A percentile compares a stretch with the other conserved stretches of the same genome.
phyloP scores from a whole-genome alignment of 805 yeast genomes.

The Wickerhamiella siamensis region DNA sequence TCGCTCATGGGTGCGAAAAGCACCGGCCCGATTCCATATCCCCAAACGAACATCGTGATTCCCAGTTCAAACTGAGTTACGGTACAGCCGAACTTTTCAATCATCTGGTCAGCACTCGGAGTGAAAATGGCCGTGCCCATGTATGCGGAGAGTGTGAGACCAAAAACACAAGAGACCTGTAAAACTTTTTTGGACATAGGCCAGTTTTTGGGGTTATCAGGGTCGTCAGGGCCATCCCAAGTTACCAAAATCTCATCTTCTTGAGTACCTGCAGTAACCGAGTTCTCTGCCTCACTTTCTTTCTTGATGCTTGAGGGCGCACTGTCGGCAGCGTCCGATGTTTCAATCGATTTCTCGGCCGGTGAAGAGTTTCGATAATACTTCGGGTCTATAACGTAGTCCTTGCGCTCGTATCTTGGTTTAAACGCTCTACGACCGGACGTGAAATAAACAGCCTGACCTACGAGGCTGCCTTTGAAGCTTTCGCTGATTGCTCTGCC shows the following conservation, averaged over 20 bases:
- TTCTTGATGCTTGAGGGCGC: too few relatives aligned
- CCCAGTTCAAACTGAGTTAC: constrained; percentile 37
- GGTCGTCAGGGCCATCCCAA: constrained; percentile 24
- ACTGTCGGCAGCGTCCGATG: too few relatives aligned
- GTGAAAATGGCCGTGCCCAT: constrained; percentile 47
- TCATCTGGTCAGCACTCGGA: constrained; percentile 36
- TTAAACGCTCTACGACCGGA: background rate
- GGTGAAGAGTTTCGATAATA: background rate
- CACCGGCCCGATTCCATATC: constrained; percentile 48
- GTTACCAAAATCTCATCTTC: constrained; percentile 32
- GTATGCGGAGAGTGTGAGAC: constrained; percentile 36
- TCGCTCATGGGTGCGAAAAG: constrained; percentile 44
- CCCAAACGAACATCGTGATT: constrained; percentile 40
- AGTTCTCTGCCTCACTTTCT: too few relatives aligned
- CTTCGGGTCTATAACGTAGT: background rate
- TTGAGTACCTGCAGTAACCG: too few relatives aligned
- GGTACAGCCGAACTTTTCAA: constrained; percentile 31
- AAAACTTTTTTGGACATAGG: constrained; percentile 30
- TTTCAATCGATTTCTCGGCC: background rate
- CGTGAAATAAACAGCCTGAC: background rate
- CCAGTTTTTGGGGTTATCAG: constrained; percentile 43
- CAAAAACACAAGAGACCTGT: constrained; percentile 26
- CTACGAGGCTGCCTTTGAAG: background rate
- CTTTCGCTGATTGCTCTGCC: too few relatives aligned
- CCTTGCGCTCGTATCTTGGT: background rate